Base-by-base conservation (phyloP, 495 filamentous ascomycete genomes). In the Xylaria bambusicola region DNA sequence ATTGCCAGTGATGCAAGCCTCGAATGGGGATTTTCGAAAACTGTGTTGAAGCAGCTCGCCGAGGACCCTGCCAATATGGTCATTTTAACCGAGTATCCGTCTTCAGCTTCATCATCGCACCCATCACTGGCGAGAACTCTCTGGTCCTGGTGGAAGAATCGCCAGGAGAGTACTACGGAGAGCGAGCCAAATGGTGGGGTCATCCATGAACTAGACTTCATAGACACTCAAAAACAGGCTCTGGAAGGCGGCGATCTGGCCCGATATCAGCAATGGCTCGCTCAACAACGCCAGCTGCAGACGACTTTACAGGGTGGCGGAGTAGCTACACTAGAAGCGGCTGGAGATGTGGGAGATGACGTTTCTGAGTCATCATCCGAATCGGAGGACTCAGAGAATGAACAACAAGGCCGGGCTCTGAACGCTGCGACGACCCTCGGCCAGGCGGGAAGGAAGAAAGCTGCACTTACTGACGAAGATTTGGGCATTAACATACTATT, bases 1-100 rank as follows among this genome's bases (percentile, higher is more conserved):
- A 80, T 98, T 62, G 93, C 94, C 6, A 96, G 90, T 48, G 92
- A 97, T 70, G 80, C 86, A 0, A 93, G 91, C 27, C 69, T 98
- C 26, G 91, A 94, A 54, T 98, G 95, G 94, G 94, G 94, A 0
- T 96, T 97, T 66, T 94, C 95, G 1, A 90, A 87, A 67, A 86
- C 92, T n/a, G 83, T 92, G 6, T 72, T 98, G n/a, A 81, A 81
- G 42, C 75, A 75, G 21, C 81, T 99, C 51, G 90, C 90, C 0
- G 76, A 80, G 48, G 89, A 95, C 61, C 75, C 84, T 1, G 82
- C 84, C 31, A 98, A 96, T 66, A 74, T 97, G 40, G 81, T 98
- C 26, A 81, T 98, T 52, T 78, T 98, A 24, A 96, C 94, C 0
- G 91, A 98, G 65, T 80, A 77, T 58, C 75, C 80, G 2, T 74